Base-by-base conservation (phyloP, 306 rosid genomes). In the Trichosanthes truncata region DNA sequence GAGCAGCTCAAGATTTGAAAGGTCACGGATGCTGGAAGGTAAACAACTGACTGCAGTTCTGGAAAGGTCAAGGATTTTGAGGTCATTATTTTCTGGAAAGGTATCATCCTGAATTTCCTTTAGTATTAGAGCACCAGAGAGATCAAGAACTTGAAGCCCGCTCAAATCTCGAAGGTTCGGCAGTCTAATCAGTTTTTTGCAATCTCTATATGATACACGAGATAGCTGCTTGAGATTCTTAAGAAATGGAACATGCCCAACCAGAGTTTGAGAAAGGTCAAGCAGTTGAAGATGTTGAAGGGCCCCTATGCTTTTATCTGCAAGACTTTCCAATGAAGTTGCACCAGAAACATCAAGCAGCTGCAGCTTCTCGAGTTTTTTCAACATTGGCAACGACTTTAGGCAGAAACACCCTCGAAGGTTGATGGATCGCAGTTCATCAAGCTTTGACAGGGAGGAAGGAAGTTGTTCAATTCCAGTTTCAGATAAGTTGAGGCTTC, bases 341-440 rank as follows among this genome's bases (percentile, higher is more conserved):
- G 87, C 81, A 66, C 89, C 85, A 49, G 81, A 79, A 59, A 86
- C 83, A 86, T 86, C 87, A 81, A 86, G 74, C 63, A 83, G 60
- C 83, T 66, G 20, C 29, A 86, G 86, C 5, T 81, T 68, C 43
- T 1, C 4, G 1, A 78, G 33, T 3, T 21, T 15, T 51, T 36
- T 52, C 8, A 86, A 46, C 65, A 51, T 78, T 20, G 83, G 85
- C 78, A 86, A 74, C 12, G 3, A 6, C 63, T 31, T 0, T 66
- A 86, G 81, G 43, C 12, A 0, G 8, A 59, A 23, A 55, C 86
- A 83, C 3, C 57, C 52, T 23, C 78, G 73, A 0, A 86, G 83
- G 68, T 83, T 71, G 66, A 86, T 82, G 65, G 82, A 83, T 17
- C 82, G 81, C n/a, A 83, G 80, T 68, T 86, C 55, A 5, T 0